Conservation (phyloP, 2,329 filamentous ascomycete genomes). For the Pleomassaria siparia region DNA sequence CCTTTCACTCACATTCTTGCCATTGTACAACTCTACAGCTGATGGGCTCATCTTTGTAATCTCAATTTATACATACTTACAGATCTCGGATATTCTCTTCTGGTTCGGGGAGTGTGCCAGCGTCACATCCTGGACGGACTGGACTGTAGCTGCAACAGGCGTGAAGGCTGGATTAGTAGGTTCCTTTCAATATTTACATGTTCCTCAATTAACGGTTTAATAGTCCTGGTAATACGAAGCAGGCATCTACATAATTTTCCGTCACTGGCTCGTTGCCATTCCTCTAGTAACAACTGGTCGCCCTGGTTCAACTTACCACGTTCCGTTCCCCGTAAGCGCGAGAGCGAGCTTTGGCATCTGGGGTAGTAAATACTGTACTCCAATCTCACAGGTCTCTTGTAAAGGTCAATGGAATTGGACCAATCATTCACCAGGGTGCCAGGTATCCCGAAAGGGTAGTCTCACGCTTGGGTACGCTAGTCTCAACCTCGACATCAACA, state of each 20-base stretch:
- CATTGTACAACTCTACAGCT: too few relatives aligned
- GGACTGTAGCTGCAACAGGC: not conserved
- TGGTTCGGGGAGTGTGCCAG: not conserved
- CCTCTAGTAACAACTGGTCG: slow-evolving; percentile 4
- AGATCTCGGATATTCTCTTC: not conserved
- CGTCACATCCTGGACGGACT: not conserved
- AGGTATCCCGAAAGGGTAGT: too few relatives aligned
- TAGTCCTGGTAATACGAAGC: not conserved
- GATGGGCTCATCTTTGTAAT: too few relatives aligned
- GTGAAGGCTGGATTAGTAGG: not conserved
- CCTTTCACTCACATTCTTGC: too few relatives aligned
- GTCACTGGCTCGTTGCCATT: slow-evolving; percentile 15
- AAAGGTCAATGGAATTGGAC: slow-evolving; percentile 1
- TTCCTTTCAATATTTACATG: not conserved
- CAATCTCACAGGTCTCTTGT: slow-evolving; percentile 5
- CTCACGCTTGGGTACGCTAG: too few relatives aligned
- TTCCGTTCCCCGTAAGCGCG: slow-evolving; percentile 4
- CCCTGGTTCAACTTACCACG: slow-evolving; percentile 5
- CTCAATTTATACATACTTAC: too few relatives aligned
- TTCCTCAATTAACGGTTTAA: not conserved
- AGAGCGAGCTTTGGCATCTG: slow-evolving; percentile 8
- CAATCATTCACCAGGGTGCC: slow-evolving; percentile 1
- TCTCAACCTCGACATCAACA: too few relatives aligned
- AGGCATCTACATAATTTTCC: not conserved
- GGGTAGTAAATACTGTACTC: slow-evolving; percentile 1